Conservation (phyloP, 768 basidiomycete species). For the Leccinellum luteum region DNA sequence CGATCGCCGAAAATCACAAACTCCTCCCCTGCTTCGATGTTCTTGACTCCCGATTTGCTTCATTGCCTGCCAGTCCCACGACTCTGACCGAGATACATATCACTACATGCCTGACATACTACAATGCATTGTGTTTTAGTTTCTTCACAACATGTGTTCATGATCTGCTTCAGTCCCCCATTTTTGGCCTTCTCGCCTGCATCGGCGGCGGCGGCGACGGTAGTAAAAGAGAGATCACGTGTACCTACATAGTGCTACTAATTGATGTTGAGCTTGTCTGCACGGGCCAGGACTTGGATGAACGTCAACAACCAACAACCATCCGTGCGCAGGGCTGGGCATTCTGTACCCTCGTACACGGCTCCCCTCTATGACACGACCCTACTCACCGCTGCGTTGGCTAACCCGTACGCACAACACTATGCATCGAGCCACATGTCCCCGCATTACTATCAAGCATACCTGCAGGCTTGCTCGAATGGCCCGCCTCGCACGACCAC, state of each 20-base stretch:
- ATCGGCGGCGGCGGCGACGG: background rate
- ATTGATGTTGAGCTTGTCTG: background rate
- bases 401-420: constrained; percentile 30
- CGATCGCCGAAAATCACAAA: constrained; percentile 23
- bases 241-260: background rate
- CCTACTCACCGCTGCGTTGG: constrained; percentile 23
- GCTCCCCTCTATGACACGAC: constrained; percentile 23
- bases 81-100: constrained; percentile 25
- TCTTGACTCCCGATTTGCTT: constrained; percentile 29
- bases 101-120: constrained; percentile 31
- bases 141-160: constrained; percentile 22
- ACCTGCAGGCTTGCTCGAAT: constrained; percentile 35
- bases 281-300: constrained; percentile 1
- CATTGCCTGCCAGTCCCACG: constrained; percentile 11
- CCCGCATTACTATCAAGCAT: constrained; percentile 57
- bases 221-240: constrained; percentile 19
- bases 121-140: constrained; percentile 33
- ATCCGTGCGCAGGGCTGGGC: constrained; percentile 1
- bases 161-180: constrained; percentile 10
- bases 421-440: constrained; percentile 34
- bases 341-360: constrained; percentile 5
- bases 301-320: constrained; percentile 9
- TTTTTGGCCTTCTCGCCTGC: constrained; percentile 1
- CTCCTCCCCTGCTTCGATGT: constrained; percentile 20
- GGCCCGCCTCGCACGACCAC: constrained; percentile 23